Percentiles rank a stretch among this genome's conserved stretches.
phyloP scores from a whole-genome alignment of 306 rosid genomes.

The Mimosa bimucronata region DNA sequence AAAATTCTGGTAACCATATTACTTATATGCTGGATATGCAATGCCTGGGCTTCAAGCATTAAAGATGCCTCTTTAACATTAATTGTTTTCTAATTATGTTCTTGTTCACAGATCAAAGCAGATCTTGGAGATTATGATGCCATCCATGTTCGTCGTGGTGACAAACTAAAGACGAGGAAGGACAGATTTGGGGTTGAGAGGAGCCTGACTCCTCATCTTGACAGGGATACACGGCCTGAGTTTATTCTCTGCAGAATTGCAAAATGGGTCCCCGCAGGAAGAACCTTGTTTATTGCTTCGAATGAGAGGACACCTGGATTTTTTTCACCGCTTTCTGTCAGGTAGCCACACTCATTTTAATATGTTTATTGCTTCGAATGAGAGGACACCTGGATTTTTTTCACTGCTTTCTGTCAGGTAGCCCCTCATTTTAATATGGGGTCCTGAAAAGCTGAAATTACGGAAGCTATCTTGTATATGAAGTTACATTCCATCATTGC shows the following conservation, averaged over 20 bases:
- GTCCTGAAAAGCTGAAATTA: slow-evolving; percentile 23
- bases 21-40: background rate
- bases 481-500: background rate
- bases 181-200: slow-evolving; percentile 83
- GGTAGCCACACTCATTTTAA: slow-evolving; percentile 52
- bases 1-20: background rate
- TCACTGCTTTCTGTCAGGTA: slow-evolving; percentile 86
- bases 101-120: slow-evolving; percentile 54
- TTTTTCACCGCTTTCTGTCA: slow-evolving; percentile 81
- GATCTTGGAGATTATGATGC: slow-evolving; percentile 74
- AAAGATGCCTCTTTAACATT: background rate
- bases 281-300: slow-evolving; percentile 88
- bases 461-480: background rate
- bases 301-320: slow-evolving; percentile 91
- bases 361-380: slow-evolving; percentile 79
- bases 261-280: slow-evolving; percentile 88
- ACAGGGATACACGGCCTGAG: slow-evolving; percentile 88
- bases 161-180: slow-evolving; percentile 87
- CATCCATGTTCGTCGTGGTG: slow-evolving; percentile 98
- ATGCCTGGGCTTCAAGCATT: background rate
- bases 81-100: slow-evolving; percentile 32
- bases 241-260: slow-evolving; percentile 74
- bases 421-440: slow-evolving; percentile 30
- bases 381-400: slow-evolving; percentile 86
- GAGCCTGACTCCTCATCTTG: slow-evolving; percentile 89